Conservation (phyloP, 2,329 filamentous ascomycete species). For the Ramularia collo-cygni region DNA sequence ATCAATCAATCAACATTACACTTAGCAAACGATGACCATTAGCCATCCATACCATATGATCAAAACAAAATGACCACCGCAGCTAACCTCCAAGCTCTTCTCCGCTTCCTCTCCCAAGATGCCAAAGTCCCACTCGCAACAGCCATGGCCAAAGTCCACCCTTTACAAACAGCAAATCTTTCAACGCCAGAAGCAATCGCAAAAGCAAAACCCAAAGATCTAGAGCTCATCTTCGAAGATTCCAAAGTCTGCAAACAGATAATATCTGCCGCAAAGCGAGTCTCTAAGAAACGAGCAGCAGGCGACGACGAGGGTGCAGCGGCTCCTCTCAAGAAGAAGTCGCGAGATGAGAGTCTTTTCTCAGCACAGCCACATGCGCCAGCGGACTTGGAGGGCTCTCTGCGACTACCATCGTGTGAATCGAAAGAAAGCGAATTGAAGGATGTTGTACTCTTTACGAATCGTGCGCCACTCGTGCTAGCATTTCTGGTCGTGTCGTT, state of each 20-base stretch:
- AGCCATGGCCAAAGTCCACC: constrained; percentile 49
- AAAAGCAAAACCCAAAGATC: constrained; percentile 38
- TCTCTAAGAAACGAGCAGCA: constrained; percentile 48
- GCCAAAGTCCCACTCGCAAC: constrained; percentile 49
- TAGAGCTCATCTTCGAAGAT: constrained; percentile 43
- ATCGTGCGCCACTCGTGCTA: constrained; percentile 73
- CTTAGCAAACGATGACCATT: no score
- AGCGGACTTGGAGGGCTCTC: constrained; percentile 55
- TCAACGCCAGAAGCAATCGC: constrained; percentile 42
- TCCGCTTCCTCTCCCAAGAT: constrained; percentile 54
- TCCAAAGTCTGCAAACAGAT: constrained; percentile 52
- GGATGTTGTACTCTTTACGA: constrained; percentile 58
- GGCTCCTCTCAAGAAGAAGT: constrained; percentile 36
- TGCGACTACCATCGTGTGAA: constrained; percentile 51
- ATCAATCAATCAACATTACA: no score
- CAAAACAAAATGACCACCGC: constrained; percentile 14
- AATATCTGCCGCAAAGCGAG: constrained; percentile 50
- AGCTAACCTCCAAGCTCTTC: constrained; percentile 32
- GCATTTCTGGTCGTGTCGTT: constrained; percentile 70
- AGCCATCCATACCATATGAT: no score
- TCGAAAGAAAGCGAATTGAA: constrained; percentile 55
- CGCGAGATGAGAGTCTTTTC: constrained; percentile 24
- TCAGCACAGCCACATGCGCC: constrained; percentile 33
- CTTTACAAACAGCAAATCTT: constrained; percentile 46
- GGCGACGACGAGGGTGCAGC: constrained; percentile 24